These are phyloP conservation scores for Hibiscus mutabilis DNA, from an alignment of 345 rosid species.

Conservation along the genomic window DNA sequence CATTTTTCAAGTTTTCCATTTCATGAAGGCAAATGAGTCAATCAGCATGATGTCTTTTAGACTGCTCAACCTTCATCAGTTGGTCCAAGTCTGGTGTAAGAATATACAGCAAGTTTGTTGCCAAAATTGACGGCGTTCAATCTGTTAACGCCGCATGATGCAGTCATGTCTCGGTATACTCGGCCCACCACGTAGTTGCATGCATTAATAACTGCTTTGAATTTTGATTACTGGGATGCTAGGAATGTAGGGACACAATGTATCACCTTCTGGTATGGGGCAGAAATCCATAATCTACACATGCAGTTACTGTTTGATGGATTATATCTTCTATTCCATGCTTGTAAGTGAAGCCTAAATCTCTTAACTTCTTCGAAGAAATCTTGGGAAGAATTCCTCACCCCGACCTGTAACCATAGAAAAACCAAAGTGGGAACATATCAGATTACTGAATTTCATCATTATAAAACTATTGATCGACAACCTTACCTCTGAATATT, in stretches of 20 bases:
- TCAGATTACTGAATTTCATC: not conserved
- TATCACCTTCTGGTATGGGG: not conserved
- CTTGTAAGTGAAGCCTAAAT: slow-evolving; percentile 55
- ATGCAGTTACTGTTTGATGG: slow-evolving; percentile 37
- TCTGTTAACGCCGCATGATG: not conserved
- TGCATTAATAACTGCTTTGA: slow-evolving; percentile 11
- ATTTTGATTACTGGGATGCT: slow-evolving; percentile 6
- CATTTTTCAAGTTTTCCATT: not conserved
- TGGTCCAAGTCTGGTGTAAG: not conserved
- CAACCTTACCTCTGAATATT: slow-evolving; percentile 28
- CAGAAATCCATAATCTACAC: slow-evolving; percentile 35
- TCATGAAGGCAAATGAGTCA: not conserved
- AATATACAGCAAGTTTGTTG: not conserved
- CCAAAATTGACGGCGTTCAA: not conserved
- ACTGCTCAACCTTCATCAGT: not conserved
- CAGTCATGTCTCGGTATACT: not conserved
- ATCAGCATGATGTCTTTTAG: not conserved
- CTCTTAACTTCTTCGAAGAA: slow-evolving; percentile 64
- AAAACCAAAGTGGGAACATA: not conserved
- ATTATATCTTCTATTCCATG: slow-evolving; percentile 47
- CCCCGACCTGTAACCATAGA: slow-evolving; percentile 23
- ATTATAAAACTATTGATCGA: not conserved
- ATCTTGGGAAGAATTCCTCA: slow-evolving; percentile 43
- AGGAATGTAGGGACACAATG: slow-evolving; percentile 13
- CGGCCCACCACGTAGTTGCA: not conserved